Evolutionary conservation across 2,329 filamentous ascomycete species (phyloP).

Genomic region (Claviceps sp.): DNA sequence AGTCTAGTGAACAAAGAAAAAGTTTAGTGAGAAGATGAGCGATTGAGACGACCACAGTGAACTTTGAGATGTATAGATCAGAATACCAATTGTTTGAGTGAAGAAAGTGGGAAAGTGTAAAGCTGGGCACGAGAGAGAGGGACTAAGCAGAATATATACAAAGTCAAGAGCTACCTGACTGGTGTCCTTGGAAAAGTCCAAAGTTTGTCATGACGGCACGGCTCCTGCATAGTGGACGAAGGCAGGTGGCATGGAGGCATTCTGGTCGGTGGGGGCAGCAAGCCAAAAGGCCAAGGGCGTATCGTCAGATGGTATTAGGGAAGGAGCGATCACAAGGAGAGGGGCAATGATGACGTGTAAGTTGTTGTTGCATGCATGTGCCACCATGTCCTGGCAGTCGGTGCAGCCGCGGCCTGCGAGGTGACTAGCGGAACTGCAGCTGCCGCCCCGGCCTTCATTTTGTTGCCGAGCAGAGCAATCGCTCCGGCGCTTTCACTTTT

Average conservation of each 20-base stretch:
- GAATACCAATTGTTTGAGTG: too few species aligned
- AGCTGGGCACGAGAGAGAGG: neutral
- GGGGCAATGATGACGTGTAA: neutral
- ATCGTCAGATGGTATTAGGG: neutral
- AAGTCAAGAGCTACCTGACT: neutral
- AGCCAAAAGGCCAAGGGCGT: neutral
- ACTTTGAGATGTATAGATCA: neutral
- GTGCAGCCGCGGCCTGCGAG: neutral
- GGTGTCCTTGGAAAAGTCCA: neutral
- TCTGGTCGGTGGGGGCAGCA: neutral
- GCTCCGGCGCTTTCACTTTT: neutral
- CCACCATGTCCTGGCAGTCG: too few species aligned
- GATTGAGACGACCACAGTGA: neutral
- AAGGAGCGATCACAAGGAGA: neutral
- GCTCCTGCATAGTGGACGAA: neutral
- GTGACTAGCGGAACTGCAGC: neutral
- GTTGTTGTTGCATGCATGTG: neutral
- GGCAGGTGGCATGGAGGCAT: neutral
- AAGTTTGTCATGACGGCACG: constrained; percentile 4
- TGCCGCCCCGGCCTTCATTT: neutral
- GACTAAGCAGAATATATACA: constrained; percentile 2
- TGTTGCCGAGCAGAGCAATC: neutral
- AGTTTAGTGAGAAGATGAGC: neutral
- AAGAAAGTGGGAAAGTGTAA: neutral
- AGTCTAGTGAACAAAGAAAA: neutral